These are phyloP conservation scores for Pontederia paniculata DNA, from an alignment of 176 grass and related monocot species.

Conservation along the genomic window DNA sequence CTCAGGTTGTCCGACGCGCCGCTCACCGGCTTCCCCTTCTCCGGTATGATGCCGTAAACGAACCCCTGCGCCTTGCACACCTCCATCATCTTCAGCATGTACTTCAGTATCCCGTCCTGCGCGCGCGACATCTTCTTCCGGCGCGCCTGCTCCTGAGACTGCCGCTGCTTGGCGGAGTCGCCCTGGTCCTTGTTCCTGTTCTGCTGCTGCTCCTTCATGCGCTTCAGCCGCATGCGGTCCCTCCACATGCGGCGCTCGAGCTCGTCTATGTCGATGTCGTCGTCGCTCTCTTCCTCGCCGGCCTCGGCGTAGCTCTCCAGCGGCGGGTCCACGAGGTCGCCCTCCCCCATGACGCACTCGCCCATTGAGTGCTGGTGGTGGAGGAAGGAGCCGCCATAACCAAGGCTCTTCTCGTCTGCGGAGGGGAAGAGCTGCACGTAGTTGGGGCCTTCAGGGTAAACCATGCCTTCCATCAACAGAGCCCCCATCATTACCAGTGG, in stretches of 20 bases:
- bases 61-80: constrained; percentile 78
- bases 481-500: constrained; percentile 2
- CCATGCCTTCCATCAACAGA: constrained; percentile 1
- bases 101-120: constrained; percentile 94
- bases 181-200: constrained; percentile 46
- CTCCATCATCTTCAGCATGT: constrained; percentile 99
- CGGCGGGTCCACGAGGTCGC: constrained; percentile 45
- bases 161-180: constrained; percentile 40
- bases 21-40: constrained; percentile 95
- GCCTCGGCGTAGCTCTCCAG: constrained; percentile 46
- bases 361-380: constrained; percentile 28
- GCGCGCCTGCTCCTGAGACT: constrained; percentile 79
- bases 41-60: constrained; percentile 90
- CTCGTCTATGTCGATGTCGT: constrained; percentile 72
- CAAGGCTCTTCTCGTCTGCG: constrained; percentile 25
- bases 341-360: constrained; percentile 47
- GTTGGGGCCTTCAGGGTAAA: constrained; percentile 2
- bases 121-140: constrained; percentile 99
- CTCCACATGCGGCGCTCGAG: constrained; percentile 89
- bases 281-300: constrained; percentile 51
- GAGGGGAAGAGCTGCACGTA: not conserved
- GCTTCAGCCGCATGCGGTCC: constrained; percentile 78
- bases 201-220: constrained; percentile 68
- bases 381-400: constrained; percentile 18
- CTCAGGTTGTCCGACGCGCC: constrained; percentile 91